These are phyloP conservation scores for Coemansia sp. DNA, from an alignment of 192 early-diverging fungal species.

Conservation along the genomic window DNA sequence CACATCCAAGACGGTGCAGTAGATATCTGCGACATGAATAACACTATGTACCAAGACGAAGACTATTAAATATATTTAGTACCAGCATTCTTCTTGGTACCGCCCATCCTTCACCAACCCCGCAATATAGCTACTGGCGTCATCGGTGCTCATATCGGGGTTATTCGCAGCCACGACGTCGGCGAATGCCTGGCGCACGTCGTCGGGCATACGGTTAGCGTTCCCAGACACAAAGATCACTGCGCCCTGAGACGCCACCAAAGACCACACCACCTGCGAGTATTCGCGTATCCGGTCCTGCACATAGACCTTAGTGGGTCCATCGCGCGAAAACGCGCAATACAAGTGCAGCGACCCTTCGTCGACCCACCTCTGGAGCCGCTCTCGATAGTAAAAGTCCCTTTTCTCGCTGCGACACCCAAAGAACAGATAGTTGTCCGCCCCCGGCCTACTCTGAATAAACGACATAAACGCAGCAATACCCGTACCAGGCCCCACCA, in stretches of 20 bases:
- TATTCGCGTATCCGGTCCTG: conserved; percentile 46
- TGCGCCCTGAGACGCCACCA: conserved; percentile 63
- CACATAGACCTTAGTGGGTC: conserved; percentile 48
- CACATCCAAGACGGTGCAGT: conserved; percentile 1
- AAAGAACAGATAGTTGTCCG: conserved; percentile 77
- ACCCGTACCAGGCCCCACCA: conserved; percentile 89
- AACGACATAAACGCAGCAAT: conserved; percentile 92
- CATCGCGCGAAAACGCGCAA: conserved; percentile 90
- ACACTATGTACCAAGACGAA: neutral
- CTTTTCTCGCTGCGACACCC: conserved; percentile 73
- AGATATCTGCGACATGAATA: conserved; percentile 6
- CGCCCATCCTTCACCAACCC: conserved; percentile 61
- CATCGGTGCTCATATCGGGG: neutral
- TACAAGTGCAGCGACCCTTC: conserved; percentile 64
- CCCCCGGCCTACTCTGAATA: conserved; percentile 61
- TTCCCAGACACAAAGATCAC: conserved; percentile 75
- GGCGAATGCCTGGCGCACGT: conserved; percentile 38
- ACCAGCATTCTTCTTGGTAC: conserved; percentile 91
- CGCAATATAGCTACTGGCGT: neutral
- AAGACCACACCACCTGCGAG: conserved; percentile 60
- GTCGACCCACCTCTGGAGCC: conserved; percentile 63
- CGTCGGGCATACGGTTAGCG: conserved; percentile 49
- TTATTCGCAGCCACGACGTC: conserved; percentile 18
- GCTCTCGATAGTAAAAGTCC: conserved; percentile 77
- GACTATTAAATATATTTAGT: conserved; percentile 18